Evolutionary conservation across 768 basidiomycete genomes (phyloP), one percentile per base, ranked within the genome.

Genomic region (Hirschioporus abietinus): DNA sequence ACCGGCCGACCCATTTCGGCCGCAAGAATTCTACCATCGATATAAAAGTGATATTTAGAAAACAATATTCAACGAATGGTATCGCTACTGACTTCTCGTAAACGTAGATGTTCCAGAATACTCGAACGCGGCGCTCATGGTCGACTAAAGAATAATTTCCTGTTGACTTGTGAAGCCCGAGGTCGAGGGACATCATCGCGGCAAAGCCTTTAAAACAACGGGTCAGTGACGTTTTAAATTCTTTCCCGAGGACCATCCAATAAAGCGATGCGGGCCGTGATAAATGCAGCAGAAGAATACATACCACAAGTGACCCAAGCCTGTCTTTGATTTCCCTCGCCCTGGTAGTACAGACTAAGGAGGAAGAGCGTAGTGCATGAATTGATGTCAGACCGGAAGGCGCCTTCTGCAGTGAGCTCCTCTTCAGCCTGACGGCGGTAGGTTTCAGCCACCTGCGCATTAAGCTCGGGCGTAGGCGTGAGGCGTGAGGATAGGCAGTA

Each of bases 1-100:
- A 61, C 30, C 23, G 60, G 60, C 15, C 60, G 60, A 34, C 60
- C 60, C 60, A 61, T 61, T 34, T 61, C 60, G 60, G 60, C 60
- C 12, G 60, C 60, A 34, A 61, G 60, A 34, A 61, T 12, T 34
- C 60, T 61, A 61, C 25, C 60, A 24, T 61, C 5, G 20, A 4
- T 25, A 61, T 25, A 61, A 23, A 61, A 2, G 30, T 12, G 30
- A 61, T 61, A 61, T 52, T 52, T 52, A 52, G 42, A 20, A 52
- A 52, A 52, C 42, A 52, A 52, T 3, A 52, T 52, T 52, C 20
- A 3, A 52, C 3, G 12, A 52, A 52, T 52, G 20, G 42, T 52
- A 20, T 3, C 15, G 60, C 25, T 25, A 61, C 60, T 25, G 60
- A 61, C 60, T 61, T 61, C 30, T 61, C 60, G 60, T 61, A 61